These are phyloP conservation scores for Paraphaeosphaeria minitans DNA, from an alignment of 2,329 filamentous ascomycete genomes.

Conservation along the genomic window DNA sequence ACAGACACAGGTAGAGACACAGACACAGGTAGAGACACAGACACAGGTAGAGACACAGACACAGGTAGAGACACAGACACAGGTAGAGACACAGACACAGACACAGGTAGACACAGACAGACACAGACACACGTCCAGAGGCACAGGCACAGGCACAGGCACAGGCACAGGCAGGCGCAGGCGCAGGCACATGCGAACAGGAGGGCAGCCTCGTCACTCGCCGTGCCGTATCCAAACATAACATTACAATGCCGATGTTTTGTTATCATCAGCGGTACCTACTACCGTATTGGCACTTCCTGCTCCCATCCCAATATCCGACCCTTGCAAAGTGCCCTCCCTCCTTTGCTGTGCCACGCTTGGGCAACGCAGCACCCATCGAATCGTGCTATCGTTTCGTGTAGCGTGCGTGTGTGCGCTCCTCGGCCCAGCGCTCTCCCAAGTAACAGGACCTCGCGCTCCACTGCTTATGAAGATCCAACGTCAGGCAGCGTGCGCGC, in stretches of 20 bases:
- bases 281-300: conserved; percentile 21
- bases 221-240: conserved; percentile 9
- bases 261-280: conserved; percentile 12
- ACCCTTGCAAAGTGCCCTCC: neutral
- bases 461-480: conserved; percentile 19
- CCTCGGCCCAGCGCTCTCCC: conserved; percentile 7
- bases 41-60: no score
- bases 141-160: no score
- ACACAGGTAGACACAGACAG: conserved; percentile 4
- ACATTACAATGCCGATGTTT: no score
- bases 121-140: no score
- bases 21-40: conserved; percentile 15
- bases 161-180: neutral
- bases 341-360: conserved; percentile 28
- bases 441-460: conserved; percentile 9
- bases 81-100: neutral
- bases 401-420: conserved; percentile 7
- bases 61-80: conserved; percentile 18
- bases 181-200: conserved; percentile 22
- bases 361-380: conserved; percentile 11
- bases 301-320: conserved; percentile 24
- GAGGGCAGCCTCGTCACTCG: conserved; percentile 14
- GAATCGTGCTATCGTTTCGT: conserved; percentile 15
- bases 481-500: conserved; percentile 25
- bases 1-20: conserved; percentile 9